phyloP scores from a whole-genome alignment of 208 protist species.

The Leptomonas seymouri region DNA sequence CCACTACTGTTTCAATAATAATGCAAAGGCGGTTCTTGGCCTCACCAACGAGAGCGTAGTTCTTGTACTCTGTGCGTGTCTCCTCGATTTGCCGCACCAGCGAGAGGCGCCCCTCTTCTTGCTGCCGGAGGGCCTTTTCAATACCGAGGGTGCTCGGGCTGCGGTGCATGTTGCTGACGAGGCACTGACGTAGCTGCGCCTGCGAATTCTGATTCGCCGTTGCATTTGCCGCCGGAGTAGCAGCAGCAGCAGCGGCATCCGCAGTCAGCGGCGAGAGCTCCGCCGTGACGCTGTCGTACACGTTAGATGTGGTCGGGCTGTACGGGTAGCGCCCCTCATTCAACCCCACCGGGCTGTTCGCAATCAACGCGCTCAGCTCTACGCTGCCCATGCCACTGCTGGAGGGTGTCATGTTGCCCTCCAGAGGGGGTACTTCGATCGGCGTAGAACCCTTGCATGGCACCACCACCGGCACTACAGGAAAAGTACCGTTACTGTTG shows the following conservation, averaged over 20 bases:
- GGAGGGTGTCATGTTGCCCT: slow-evolving; percentile 1
- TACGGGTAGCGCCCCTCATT: slow-evolving; percentile 18
- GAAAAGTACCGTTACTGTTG: background rate
- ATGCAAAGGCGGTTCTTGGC: slow-evolving; percentile 76
- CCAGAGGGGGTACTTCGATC: slow-evolving; percentile 11
- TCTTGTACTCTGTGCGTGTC: slow-evolving; percentile 33
- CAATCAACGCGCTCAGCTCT: slow-evolving; percentile 8
- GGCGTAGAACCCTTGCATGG: slow-evolving; percentile 8
- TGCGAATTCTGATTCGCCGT: slow-evolving; percentile 9
- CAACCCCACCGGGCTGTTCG: slow-evolving; percentile 14
- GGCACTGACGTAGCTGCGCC: slow-evolving; percentile 10
- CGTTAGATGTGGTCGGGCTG: slow-evolving; percentile 12
- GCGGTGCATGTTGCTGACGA: slow-evolving; percentile 7
- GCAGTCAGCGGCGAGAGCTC: slow-evolving; percentile 23
- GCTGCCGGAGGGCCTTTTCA: slow-evolving; percentile 57
- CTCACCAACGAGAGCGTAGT: slow-evolving; percentile 76
- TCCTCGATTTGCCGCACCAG: slow-evolving; percentile 35
- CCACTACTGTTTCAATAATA: slow-evolving; percentile 75
- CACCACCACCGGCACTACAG: background rate
- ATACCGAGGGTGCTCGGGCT: slow-evolving; percentile 60
- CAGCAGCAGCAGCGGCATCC: background rate
- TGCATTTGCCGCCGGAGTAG: background rate
- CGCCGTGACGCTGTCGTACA: slow-evolving; percentile 10
- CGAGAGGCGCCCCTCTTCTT: slow-evolving; percentile 54
- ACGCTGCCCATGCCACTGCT: slow-evolving; percentile 22